Evolutionary conservation across 2,329 filamentous ascomycete genomes (phyloP), one percentile per base, ranked within the genome.

Genomic region (Fusarium abutilonis): DNA sequence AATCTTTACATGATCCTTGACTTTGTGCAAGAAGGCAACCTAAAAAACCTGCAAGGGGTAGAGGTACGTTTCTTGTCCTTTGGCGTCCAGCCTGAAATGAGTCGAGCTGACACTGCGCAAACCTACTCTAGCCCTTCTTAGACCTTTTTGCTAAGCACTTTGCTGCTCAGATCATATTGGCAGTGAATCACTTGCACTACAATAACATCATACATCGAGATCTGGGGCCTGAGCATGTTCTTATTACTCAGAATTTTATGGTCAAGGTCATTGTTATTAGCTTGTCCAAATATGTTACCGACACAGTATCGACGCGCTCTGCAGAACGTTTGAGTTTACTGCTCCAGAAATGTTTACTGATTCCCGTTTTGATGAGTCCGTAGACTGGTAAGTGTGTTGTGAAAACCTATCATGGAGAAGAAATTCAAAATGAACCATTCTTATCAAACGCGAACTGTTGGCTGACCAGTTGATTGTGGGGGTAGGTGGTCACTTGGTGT

Each of bases 1-100:
- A 98, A 97, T 74, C 81, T 99, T 31, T 99, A 98, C 84, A 98
- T 99, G 94, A 95, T 98, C 71, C 98, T 98, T 95, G 95, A 98
- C 77, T 98, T 99, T 81, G 94, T 98, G 47, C 95, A 98, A 78
- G 95, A 95, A 68, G 95, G 95, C 72, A 95, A 99, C 82, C 83
- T 98, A 52, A 98, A 98, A 76, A 97, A 93, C 68, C 79, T 98
- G 70, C 81, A 98, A 70, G 86, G 98, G 78, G 97, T 93, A 83
- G 89, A 93, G 85, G 86, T 85, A 83, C 78, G 82, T 79, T 14
- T 32, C 31, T 13, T 6, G 43, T 39, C 13, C 14, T 39, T 38
- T 44, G 13, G 17, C 32, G 4, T 32, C 31, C 46, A 14, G 14
- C n/a, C n/a, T 19, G 19, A 11, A 13, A 8, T 6, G 23, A 42